Evolutionary conservation across 495 filamentous ascomycete species (phyloP).

Genomic region (Hyaloscypha bicolor): DNA sequence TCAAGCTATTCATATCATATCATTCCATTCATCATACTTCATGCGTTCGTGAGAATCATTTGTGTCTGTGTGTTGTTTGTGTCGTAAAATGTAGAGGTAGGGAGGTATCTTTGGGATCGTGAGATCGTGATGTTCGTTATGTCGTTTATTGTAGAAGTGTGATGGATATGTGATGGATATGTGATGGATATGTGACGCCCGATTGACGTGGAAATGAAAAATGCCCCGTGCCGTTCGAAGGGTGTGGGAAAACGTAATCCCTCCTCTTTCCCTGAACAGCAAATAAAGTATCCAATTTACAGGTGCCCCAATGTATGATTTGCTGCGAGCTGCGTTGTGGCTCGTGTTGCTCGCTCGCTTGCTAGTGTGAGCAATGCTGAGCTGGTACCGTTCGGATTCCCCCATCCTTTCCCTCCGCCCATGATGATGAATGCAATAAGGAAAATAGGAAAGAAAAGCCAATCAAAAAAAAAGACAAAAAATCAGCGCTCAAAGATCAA

Average conservation of each 20-base stretch:
- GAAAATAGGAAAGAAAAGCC: conserved; percentile 9
- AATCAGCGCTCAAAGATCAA: conserved; percentile 27
- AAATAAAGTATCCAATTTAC: conserved; percentile 22
- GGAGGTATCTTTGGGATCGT: conserved; percentile 15
- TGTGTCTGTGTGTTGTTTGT: conserved; percentile 5
- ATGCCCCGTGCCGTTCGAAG: conserved; percentile 5
- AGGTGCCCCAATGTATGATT: conserved; percentile 16
- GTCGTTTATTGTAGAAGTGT: conserved; percentile 1
- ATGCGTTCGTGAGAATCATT: conserved; percentile 27
- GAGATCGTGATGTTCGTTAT: conserved; percentile 25
- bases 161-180: neutral
- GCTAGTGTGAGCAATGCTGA: conserved; percentile 1
- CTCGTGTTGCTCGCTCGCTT: conserved; percentile 19
- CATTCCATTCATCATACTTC: conserved; percentile 11
- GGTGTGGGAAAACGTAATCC: conserved; percentile 4
- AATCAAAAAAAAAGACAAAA: conserved; percentile 20
- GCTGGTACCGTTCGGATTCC: neutral
- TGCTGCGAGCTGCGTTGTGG: conserved; percentile 26
- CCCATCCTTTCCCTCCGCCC: neutral
- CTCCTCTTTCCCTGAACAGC: conserved; percentile 3
- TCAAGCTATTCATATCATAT: neutral
- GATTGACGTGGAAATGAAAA: neutral
- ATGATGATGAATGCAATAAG: conserved; percentile 26
- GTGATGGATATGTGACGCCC: neutral
- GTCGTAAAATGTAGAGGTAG: conserved; percentile 2